These are phyloP conservation scores for Boletus semigastroideus DNA, from an alignment of 1,284 basidiomycete species.

Conservation along the genomic window DNA sequence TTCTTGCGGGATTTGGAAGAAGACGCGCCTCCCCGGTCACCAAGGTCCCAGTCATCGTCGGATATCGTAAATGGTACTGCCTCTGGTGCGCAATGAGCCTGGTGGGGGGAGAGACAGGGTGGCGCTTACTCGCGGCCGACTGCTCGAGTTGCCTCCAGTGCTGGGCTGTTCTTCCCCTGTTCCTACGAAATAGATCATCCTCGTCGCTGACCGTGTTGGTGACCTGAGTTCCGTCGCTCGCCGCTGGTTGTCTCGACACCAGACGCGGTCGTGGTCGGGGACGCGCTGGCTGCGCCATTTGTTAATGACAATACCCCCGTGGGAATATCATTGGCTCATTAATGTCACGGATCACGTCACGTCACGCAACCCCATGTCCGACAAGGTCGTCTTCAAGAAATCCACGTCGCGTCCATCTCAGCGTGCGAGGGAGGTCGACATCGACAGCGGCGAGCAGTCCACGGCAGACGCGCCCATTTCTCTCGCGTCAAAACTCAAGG, in stretches of 20 bases:
- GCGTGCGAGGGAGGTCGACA: conserved; percentile 48
- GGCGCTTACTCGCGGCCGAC: conserved; percentile 48
- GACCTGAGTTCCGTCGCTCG: conserved; percentile 15
- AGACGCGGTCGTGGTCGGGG: conserved; percentile 58
- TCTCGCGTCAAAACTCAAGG: conserved; percentile 65
- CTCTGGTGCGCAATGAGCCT: conserved; percentile 24
- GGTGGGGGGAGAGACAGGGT: neutral
- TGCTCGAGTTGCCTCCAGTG: conserved; percentile 59
- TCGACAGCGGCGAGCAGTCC: conserved; percentile 24
- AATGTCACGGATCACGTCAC: conserved; percentile 33
- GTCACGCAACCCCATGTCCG: conserved; percentile 27
- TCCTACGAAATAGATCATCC: conserved; percentile 66
- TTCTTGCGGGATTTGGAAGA: conserved; percentile 39
- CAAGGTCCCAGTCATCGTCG: conserved; percentile 24
- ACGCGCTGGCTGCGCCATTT: conserved; percentile 19
- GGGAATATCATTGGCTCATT: conserved; percentile 42
- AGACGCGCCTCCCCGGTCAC: conserved; percentile 24
- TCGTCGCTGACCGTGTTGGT: conserved; percentile 43
- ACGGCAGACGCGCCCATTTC: conserved; percentile 51
- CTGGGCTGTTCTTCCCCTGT: conserved; percentile 49
- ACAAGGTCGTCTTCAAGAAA: conserved; percentile 52
- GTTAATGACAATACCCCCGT: conserved; percentile 36
- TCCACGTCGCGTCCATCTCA: conserved; percentile 53
- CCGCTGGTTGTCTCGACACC: conserved; percentile 27
- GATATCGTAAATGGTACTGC: conserved; percentile 18